A percentile compares a stretch with the other conserved stretches of the same genome.
Conservation (phyloP, 306 rosid species). For the Vachellia pachyceras region DNA sequence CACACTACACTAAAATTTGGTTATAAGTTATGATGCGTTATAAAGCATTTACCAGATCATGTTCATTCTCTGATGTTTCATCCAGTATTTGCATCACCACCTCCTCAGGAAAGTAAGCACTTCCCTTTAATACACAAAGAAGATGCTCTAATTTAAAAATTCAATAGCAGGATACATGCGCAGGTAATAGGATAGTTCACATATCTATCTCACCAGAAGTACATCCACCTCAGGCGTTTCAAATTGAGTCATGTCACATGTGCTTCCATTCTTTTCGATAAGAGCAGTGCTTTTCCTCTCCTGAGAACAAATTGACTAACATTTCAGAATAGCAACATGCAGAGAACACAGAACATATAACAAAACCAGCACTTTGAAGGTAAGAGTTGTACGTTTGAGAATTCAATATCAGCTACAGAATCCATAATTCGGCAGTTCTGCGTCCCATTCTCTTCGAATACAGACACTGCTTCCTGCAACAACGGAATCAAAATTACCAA, state of each 20-base stretch:
- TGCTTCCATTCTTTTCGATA: conserved; percentile 17
- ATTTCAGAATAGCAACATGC: not conserved
- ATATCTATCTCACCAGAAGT: conserved; percentile 44
- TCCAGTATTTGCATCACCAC: conserved; percentile 37
- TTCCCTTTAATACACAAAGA: conserved; percentile 46
- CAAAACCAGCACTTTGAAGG: conserved; percentile 19
- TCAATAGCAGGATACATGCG: not conserved
- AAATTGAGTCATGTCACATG: conserved; percentile 45
- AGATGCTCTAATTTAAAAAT: not conserved
- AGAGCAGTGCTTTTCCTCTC: conserved; percentile 35
- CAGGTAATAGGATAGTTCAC: not conserved
- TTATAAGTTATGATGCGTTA: not conserved
- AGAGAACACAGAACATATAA: not conserved
- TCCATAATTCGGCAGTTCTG: conserved; percentile 26
- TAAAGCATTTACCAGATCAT: conserved; percentile 37
- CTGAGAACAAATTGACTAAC: conserved; percentile 38
- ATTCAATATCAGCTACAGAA: conserved; percentile 40
- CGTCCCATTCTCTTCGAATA: conserved; percentile 35
- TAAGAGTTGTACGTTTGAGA: conserved; percentile 38
- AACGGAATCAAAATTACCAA: not conserved
- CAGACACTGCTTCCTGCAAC: conserved; percentile 23
- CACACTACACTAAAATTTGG: not conserved
- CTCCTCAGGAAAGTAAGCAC: conserved; percentile 36
- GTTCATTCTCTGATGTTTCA: conserved; percentile 42
- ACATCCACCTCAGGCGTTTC: conserved; percentile 57